Evolutionary conservation across 306 rosid species (phyloP), one percentile per base, ranked within the genome.

Genomic region (Styphnolobium japonicum): DNA sequence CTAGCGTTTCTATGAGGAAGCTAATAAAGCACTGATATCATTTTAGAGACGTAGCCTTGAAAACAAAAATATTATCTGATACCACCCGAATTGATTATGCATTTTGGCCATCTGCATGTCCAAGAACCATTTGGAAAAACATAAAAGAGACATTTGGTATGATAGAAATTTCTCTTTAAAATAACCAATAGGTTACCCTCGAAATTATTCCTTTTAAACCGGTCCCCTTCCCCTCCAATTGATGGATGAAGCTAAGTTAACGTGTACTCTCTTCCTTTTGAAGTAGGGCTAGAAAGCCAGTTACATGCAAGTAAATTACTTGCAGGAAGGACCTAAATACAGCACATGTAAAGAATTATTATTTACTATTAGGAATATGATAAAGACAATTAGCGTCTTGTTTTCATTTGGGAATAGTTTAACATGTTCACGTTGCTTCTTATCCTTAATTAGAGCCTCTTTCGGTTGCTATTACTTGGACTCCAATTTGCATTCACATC

Each of bases 161-260:
- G 85, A 66, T 67, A 49, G 76, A 75, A 73, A 86, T 82, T 85
- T 87, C 62, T 78, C 61, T 75, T 77, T 66, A 49, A 79, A 81
- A 68, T 68, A 45, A 73, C 78, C 16, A 63, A 55, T 75, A 78
- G 73, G 87, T 80, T 87, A 58, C 83, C 36, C 61, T 91, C 87
- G 84, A 58, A 53, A 62, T 69, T 73, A 76, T 86, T 87, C 93
- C 90, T 79, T 89, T 87, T 78, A 43, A 89, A 84, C 91, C 86
- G 81, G 91, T 90, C 81, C 75, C 71, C 66, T 5, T 68, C 68
- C 55, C 18, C 33, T 73, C 55, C 72, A 5, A 65, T 60, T 75
- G 49, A 58, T 70, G 75, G 71, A 62, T 67, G 65, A 77, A 27
- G 72, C 68, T 77, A 72, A 64, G n/a, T n/a, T 57, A 86, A 85